Evolutionary conservation across 305 asterid genomes (phyloP), one percentile per base, ranked within the genome.

Genomic region (Euphrasia arctica): DNA sequence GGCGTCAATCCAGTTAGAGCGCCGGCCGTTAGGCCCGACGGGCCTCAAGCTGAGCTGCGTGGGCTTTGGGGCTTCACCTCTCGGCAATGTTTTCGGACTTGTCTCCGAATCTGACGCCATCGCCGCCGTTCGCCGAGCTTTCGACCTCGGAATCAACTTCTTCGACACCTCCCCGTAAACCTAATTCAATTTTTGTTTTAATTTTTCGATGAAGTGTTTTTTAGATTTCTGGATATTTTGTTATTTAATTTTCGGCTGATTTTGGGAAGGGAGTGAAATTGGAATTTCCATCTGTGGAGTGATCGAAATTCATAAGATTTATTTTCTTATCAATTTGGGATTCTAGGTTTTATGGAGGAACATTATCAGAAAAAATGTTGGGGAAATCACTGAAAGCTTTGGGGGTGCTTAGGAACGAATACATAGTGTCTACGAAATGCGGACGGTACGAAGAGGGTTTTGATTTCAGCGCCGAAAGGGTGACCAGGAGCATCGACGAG

Each of bases 61-160:
- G 1, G 98, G 98, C 64, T 92, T 85, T 68, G 98, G 98, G 48
- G 98, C 98, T 62, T 92, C 98, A 4, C 98, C 97, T 18, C 89
- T 89, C 39, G 97, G 98, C 54, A 82, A 83, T 5, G 98, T 92
- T 49, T 92, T 89, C 74, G 93, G 97, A 9, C 64, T 70, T 59
- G 83, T 92, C 32, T 75, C 91, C 5, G 95, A 89, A 69, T 84
- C 86, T 42, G 94, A 90, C 64, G 97, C 97, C 69, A 76, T 84
- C 74, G 83, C 85, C 74, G 56, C 91, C 74, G 97, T 92, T 62
- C 80, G 86, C 39, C 82, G 71, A 69, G 98, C 98, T 62, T 81
- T 87, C 66, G 78, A 60, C 75, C 88, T 68, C 29, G 98, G 98
- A 62, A 79, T 92, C 80, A 89, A 89, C 78, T 92, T 89, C 82